Percentiles rank a stretch among this genome's conserved stretches.
Conservation (phyloP, 164 flowering plant genomes). For the Hamamelis virginiana region DNA sequence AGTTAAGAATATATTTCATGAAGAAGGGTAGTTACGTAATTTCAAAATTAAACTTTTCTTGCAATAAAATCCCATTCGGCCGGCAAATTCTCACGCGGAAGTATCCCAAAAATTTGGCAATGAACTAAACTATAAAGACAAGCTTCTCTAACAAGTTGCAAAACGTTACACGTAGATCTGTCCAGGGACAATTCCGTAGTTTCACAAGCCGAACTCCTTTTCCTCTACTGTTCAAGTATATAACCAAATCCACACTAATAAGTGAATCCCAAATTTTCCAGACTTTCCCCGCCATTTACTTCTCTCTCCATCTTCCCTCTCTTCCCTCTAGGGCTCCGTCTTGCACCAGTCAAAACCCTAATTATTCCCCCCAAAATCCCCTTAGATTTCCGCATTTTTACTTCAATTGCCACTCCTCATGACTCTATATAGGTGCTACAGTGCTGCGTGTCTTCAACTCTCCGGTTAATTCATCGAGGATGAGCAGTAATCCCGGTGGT, state of each 20-base stretch:
- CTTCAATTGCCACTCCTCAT: background rate
- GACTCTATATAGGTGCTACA: slow-evolving; percentile 6
- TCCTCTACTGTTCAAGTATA: background rate
- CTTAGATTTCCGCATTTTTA: slow-evolving; percentile 11
- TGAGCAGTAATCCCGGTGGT: slow-evolving; percentile 17
- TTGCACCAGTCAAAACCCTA: slow-evolving; percentile 3
- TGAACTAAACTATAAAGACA: too few relatives aligned
- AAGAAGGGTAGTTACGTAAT: too few relatives aligned
- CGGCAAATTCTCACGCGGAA: too few relatives aligned
- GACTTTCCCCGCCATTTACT: slow-evolving; percentile 35
- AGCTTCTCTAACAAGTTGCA: too few relatives aligned
- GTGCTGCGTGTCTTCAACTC: background rate
- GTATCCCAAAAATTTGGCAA: too few relatives aligned
- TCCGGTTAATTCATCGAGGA: slow-evolving; percentile 20
- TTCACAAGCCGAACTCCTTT: background rate
- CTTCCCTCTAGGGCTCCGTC: slow-evolving; percentile 18
- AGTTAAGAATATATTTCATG: too few relatives aligned
- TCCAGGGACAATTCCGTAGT: background rate
- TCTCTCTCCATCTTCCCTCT: slow-evolving; percentile 7
- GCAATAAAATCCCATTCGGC: too few relatives aligned
- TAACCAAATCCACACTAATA: background rate
- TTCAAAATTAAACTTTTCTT: too few relatives aligned
- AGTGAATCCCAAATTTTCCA: background rate
- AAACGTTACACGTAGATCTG: too few relatives aligned
- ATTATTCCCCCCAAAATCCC: slow-evolving; percentile 6